Conservation (phyloP, 441 rosid genomes). For the Viola pubescens region DNA sequence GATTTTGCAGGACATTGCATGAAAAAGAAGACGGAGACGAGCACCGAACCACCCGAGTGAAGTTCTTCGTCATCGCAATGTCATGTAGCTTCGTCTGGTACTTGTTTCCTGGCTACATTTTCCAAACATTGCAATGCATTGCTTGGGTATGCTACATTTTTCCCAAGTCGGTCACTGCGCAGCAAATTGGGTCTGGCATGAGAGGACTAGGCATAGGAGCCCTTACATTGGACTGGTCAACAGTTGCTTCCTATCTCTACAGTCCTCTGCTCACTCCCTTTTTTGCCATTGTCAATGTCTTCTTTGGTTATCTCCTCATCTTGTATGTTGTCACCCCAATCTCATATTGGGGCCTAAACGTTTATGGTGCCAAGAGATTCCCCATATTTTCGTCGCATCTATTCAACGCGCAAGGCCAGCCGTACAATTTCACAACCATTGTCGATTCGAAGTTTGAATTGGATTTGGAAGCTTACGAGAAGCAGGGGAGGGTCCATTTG, state of each 20-base stretch:
- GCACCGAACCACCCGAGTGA: constrained; percentile 15
- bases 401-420: constrained; percentile 17
- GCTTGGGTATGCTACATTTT: constrained; percentile 23
- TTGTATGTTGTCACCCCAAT: constrained; percentile 22
- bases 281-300: constrained; percentile 27
- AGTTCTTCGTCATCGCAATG: constrained; percentile 23
- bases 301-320: constrained; percentile 18
- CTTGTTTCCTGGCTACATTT: constrained; percentile 14
- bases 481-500: constrained; percentile 23
- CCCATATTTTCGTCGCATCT: constrained; percentile 27
- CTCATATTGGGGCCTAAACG: constrained; percentile 25
- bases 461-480: constrained; percentile 20
- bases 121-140: constrained; percentile 18
- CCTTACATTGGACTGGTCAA: constrained; percentile 21
- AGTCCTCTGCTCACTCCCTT: constrained; percentile 27
- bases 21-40: constrained; percentile 24
- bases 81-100: constrained; percentile 23
- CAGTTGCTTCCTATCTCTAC: constrained; percentile 20
- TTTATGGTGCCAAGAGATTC: constrained; percentile 19
- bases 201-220: constrained; percentile 18
- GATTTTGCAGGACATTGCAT: constrained; percentile 26
- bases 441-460: constrained; percentile 25
- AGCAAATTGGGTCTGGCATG: constrained; percentile 22
- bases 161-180: constrained; percentile 23
- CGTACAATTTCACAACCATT: constrained; percentile 19